phyloP scores from a whole-genome alignment of 768 basidiomycete genomes.

The Leucosporidium scottii region DNA sequence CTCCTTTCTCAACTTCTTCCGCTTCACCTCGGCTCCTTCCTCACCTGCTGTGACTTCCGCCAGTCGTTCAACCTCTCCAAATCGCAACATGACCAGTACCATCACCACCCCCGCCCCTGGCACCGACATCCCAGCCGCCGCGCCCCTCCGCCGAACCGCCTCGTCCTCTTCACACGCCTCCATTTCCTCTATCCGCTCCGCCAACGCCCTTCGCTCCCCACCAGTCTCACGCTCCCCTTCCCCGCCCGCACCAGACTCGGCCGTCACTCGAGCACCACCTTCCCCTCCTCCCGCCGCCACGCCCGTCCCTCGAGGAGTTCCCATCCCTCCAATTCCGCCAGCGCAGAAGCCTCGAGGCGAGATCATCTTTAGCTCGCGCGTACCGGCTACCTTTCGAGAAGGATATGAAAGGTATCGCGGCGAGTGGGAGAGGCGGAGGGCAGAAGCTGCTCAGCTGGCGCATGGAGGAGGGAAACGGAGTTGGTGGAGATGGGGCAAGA shows the following conservation, averaged over 20 bases:
- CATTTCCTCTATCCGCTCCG: constrained; percentile 45
- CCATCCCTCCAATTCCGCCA: constrained; percentile 78
- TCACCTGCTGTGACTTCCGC: neutral
- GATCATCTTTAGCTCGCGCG: constrained; percentile 86
- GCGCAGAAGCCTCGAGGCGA: constrained; percentile 87
- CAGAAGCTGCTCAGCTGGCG: constrained; percentile 2
- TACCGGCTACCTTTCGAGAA: constrained; percentile 74
- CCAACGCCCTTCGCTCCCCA: constrained; percentile 8
- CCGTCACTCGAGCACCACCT: constrained; percentile 45
- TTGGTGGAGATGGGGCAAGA: neutral
- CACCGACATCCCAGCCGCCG: constrained; percentile 23
- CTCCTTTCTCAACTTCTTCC: constrained; percentile 28
- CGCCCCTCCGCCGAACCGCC: constrained; percentile 17
- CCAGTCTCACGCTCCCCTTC: constrained; percentile 38
- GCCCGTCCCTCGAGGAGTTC: constrained; percentile 12
- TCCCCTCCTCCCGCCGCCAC: constrained; percentile 31
- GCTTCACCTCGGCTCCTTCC: neutral
- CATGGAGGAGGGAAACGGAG: neutral
- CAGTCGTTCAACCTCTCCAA: constrained; percentile 3
- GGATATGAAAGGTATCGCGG: constrained; percentile 85
- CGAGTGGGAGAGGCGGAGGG: constrained; percentile 61
- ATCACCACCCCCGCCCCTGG: constrained; percentile 20
- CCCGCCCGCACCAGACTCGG: constrained; percentile 37
- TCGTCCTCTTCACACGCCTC: constrained; percentile 12
- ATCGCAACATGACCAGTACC: constrained; percentile 13